Percentiles rank a stretch among this genome's conserved stretches.
Conservation (phyloP, 306 rosid species). For the Mimosa bimucronata region DNA sequence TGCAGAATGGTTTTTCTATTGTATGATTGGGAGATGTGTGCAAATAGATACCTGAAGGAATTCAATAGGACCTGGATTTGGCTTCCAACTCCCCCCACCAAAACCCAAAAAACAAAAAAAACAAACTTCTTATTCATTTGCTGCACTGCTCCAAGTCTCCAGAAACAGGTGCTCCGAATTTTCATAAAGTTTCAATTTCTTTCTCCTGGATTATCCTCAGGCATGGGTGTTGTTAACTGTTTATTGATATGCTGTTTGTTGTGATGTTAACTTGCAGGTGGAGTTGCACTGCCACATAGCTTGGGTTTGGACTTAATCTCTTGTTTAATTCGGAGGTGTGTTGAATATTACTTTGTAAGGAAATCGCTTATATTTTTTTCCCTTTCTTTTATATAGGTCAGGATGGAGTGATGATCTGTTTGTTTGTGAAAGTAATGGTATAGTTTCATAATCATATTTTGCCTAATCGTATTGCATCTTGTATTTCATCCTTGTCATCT, state of each 20-base stretch:
- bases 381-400: slow-evolving; percentile 47
- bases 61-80: slow-evolving; percentile 74
- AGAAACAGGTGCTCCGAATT: slow-evolving; percentile 56
- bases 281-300: slow-evolving; percentile 57
- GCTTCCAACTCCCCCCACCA: slow-evolving; percentile 44
- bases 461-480: slow-evolving; percentile 47
- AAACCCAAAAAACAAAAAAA: no score
- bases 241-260: slow-evolving; percentile 34
- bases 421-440: slow-evolving; percentile 71
- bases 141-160: slow-evolving; percentile 65
- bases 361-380: slow-evolving; percentile 51
- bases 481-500: slow-evolving; percentile 38
- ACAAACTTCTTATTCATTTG: slow-evolving; percentile 50
- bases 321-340: slow-evolving; percentile 90
- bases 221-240: background rate
- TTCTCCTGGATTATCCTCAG: background rate
- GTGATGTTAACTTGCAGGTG: slow-evolving; percentile 67
- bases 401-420: slow-evolving; percentile 69
- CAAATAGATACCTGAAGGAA: slow-evolving; percentile 52
- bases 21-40: slow-evolving; percentile 58
- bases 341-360: slow-evolving; percentile 66
- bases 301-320: slow-evolving; percentile 67
- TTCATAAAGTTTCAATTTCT: background rate
- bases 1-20: slow-evolving; percentile 53
- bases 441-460: slow-evolving; percentile 59